Evolutionary conservation across 371 early-diverging fungal genomes (phyloP), one percentile per base, ranked within the genome.

Genomic region (Coemansia sp.): DNA sequence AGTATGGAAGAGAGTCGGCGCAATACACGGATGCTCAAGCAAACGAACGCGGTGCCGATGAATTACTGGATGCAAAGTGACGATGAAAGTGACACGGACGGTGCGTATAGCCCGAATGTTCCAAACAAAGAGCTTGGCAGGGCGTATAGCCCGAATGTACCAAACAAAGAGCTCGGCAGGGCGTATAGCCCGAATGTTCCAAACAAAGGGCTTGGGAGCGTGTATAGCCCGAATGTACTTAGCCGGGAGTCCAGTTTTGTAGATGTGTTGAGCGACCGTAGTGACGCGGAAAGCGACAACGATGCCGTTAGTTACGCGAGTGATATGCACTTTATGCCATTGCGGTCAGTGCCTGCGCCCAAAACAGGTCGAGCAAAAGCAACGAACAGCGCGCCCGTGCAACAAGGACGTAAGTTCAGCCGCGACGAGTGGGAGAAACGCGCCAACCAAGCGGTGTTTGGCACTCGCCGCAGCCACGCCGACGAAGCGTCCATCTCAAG

Each of bases 351-450:
- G 8, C 69, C 71, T 9, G 49, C 26, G 57, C 69, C 58, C 17
- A 19, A 9, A 26, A 17, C 11, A 9, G 5, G 9, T 4, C 28
- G 2, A 7, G 19, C 28, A 40, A 11, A 44, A 28, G 7, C 40
- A 36, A 23, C 36, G 21, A 21, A 4, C 17, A 48, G 49, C 17
- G 49, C 4, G 52, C 12, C 21, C 1, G 4, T 13, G n/a, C n/a
- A n/a, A 15, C 17, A 1, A 2, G 15, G 17, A 15, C 49, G 51
- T 9, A 23, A 61, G 12, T 73, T 60, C 36, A 73, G 66, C 29
- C 65, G 63, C n/a, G 63, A 65, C 12, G 78, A 77, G 56, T 73
- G 78, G 78, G 28, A 60, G 36, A 55, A 56, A 9, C 63, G 56
- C 40, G 61, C 64, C 0, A 66, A 48, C 2, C 46, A 49, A 24